These are phyloP conservation scores for Leishmania mexicana DNA, from an alignment of 208 protist genomes.

Conservation along the genomic window DNA sequence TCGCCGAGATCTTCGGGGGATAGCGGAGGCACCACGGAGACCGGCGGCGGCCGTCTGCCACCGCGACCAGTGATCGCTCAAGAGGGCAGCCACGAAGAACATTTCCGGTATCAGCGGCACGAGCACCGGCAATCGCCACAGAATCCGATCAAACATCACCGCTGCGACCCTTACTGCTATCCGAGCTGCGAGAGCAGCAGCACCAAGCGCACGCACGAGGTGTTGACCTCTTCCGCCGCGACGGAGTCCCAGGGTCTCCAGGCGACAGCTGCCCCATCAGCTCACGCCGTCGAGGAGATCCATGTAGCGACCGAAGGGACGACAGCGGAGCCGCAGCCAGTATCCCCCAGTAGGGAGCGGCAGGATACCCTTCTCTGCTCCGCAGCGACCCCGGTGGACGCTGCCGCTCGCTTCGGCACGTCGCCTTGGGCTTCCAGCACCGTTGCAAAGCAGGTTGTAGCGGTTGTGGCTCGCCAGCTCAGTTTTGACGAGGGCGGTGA, in stretches of 20 bases:
- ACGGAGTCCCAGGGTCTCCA: background rate
- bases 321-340: background rate
- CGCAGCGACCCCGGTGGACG: background rate
- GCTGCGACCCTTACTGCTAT: background rate
- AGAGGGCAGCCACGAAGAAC: background rate
- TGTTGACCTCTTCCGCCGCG: background rate
- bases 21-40: background rate
- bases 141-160: background rate
- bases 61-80: background rate
- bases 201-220: background rate
- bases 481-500: slow-evolving; percentile 23
- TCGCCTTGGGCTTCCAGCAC: slow-evolving; percentile 8
- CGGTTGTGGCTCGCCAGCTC: slow-evolving; percentile 28
- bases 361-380: background rate
- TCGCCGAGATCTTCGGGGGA: background rate
- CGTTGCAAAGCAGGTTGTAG: slow-evolving; percentile 26
- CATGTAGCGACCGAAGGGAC: background rate
- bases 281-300: background rate
- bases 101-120: background rate
- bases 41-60: background rate
- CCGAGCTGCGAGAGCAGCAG: background rate
- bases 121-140: slow-evolving; percentile 5
- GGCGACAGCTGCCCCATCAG: background rate
- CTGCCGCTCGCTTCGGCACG: background rate
- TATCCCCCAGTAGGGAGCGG: background rate